A percentile compares a stretch with the other conserved stretches of the same genome.
phyloP scores from a whole-genome alignment of 345 rosid species.

The Microcos paniculata region DNA sequence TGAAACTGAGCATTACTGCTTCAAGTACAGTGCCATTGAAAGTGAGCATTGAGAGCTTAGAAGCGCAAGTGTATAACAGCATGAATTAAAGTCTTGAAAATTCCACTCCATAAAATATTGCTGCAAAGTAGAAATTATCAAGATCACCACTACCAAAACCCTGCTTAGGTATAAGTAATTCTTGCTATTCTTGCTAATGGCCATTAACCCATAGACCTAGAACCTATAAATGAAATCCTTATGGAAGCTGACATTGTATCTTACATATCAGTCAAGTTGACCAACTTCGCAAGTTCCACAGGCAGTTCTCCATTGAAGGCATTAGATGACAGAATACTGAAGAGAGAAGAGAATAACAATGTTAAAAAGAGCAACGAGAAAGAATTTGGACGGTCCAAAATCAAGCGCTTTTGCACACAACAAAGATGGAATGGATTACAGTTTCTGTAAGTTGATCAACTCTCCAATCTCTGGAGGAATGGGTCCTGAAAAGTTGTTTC shows the following conservation, averaged over 20 bases:
- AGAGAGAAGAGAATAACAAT: constrained; percentile 15
- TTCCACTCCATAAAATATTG: neutral
- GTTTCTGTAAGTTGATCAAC: constrained; percentile 54
- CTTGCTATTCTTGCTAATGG: neutral
- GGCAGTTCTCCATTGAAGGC: constrained; percentile 71
- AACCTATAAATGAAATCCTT: neutral
- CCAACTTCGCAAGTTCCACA: constrained; percentile 45
- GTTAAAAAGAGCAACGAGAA: constrained; percentile 1
- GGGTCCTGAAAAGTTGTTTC: constrained; percentile 65
- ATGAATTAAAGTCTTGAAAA: neutral
- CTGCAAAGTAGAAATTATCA: neutral
- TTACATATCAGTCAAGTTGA: constrained; percentile 75
- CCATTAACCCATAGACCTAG: constrained; percentile 4
- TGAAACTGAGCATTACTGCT: neutral
- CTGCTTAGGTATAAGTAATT: neutral
- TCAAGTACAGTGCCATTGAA: neutral
- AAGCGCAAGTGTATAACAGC: neutral
- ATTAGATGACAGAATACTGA: constrained; percentile 68
- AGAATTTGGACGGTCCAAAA: neutral
- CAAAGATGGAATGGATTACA: constrained; percentile 40
- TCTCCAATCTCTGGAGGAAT: constrained; percentile 73
- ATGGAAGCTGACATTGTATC: constrained; percentile 14
- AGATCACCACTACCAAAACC: neutral
- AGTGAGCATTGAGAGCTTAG: neutral
- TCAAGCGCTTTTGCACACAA: constrained; percentile 14